A percentile compares a stretch with the other conserved stretches of the same genome.
Evolutionary conservation across 495 filamentous ascomycete genomes (phyloP).

Genomic region (Xylaria bambusicola): DNA sequence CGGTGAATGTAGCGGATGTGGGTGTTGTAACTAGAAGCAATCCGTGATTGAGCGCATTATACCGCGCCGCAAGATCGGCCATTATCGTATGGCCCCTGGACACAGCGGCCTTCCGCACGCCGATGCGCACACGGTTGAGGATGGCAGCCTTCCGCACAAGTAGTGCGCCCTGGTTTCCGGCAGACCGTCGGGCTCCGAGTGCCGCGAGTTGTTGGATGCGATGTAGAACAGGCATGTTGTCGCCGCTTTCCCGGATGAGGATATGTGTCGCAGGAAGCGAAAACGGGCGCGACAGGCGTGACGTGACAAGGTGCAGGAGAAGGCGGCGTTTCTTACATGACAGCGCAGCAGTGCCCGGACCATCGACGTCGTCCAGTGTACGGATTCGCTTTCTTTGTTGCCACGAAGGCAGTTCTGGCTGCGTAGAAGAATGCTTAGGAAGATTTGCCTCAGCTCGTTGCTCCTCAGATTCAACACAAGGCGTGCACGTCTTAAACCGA

Average conservation of each 20-base stretch:
- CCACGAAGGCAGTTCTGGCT: not conserved
- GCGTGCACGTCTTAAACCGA: not conserved
- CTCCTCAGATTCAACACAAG: not conserved
- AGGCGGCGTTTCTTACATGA: conserved; percentile 69
- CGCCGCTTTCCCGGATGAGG: conserved; percentile 57
- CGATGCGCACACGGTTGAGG: conserved; percentile 51
- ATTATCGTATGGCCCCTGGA: conserved; percentile 27
- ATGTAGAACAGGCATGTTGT: conserved; percentile 44
- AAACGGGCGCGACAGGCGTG: conserved; percentile 66
- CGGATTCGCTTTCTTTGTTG: conserved; percentile 54
- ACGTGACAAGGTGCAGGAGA: conserved; percentile 64
- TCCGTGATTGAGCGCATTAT: conserved; percentile 27
- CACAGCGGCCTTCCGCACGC: conserved; percentile 35
- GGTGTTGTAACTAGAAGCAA: conserved; percentile 29
- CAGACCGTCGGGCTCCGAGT: conserved; percentile 5
- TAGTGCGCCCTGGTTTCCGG: conserved; percentile 29
- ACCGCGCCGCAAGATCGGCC: conserved; percentile 26
- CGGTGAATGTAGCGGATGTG: conserved; percentile 15
- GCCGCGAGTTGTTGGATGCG: conserved; percentile 54
- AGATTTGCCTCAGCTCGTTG: not conserved
- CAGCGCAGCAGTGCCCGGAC: conserved; percentile 49
- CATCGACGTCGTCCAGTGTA: conserved; percentile 63
- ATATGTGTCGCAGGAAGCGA: conserved; percentile 69
- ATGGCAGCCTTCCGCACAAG: conserved; percentile 58
- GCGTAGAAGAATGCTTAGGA: not conserved